Base-by-base conservation (phyloP, 2,329 filamentous ascomycete genomes). In the Hymenoscyphus fructigenus region DNA sequence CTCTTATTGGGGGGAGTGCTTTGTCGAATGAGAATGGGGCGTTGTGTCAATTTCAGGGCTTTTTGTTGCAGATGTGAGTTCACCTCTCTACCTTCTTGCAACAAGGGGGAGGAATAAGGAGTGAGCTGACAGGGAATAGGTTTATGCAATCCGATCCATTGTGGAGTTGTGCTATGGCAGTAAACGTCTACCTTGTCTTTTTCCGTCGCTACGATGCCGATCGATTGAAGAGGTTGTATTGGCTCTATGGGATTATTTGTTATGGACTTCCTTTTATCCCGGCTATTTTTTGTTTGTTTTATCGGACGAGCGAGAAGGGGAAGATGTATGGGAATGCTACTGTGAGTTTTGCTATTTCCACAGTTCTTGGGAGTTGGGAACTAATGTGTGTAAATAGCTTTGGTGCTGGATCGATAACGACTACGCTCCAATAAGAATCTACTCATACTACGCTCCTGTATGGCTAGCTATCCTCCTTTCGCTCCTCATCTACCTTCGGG, bases 401-500 rank as follows among this genome's bases (percentile, higher is more conserved):
- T 95, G 91, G 92, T 95, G 91, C 75, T 95, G 91, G 91, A 83
- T 95, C 20, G 80, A 83, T 5, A 75, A 80, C 6, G 77, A 85
- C 3, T 92, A 88, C 84, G 88, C 91, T 60, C 83, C 88, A 65
- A 85, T 91, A 75, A 88, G 91, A 36, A 88, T 95, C 65, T 85
- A 86, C 5, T 84, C 87, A 28, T 93, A 93, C 76, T 95, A 94
- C 70, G 88, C 81, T 0, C 88, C 88, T 1, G 82, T 90, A 62
- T 91, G 88, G 89, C 76, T 89, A 23, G 79, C 85, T 10, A 87
- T 91, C 34, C 69, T 83, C 28, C 67, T 84, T 41, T 90, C 88
- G 1, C 81, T 89, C 62, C 81, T 84, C 67, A 89, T 91, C 67
- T 91, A 91, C 71, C 79, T 87, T 57, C 81, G 83, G 34, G 87